Base-by-base conservation (phyloP, 768 basidiomycete species). In the Xerocomellus dryophilus region DNA sequence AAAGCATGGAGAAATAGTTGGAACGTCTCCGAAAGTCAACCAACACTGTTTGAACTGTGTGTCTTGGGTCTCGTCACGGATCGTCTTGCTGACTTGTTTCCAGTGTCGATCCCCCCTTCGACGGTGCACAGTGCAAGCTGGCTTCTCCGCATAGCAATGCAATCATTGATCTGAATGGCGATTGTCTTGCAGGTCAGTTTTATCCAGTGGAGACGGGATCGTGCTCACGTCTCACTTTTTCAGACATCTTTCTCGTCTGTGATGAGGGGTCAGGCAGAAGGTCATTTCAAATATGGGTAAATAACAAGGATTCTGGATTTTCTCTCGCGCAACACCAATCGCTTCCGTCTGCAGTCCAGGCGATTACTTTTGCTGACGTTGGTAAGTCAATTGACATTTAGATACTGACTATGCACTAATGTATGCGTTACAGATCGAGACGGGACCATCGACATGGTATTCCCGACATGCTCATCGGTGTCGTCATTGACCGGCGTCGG, bases 361-460 rank as follows among this genome's bases (percentile, higher is more conserved):
- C 85, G 0, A 81, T 98, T 25, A 81, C 87, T 0, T 98, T 99
- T 61, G 93, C 89, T 38, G 96, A 99, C 60, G 81, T 98, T 60
- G 90, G 94, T 92, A 64, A 52, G 77, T 38, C 35, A 51, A 34
- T 2, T n/a, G 15, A 40, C 41, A 18, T 21, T n/a, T n/a, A 38
- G 23, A 29, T 31, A 9, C 3, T 21, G 8, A 31, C 21, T 53
- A 6, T n/a, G 44, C 17, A 47, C 48, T 20, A 7, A 50, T 18
- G 36, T 43, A 50, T 72, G 12, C 21, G 29, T 25, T 47, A 2
- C 55, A 89, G 95, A 98, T 64, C 85, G 97, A 7, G 97, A 98
- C 62, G 97, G 97, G 1, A 95, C 96, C 1, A 89, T 98, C 31
- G 97, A 98, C 68, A 84, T 98, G 80, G 78, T 99, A 42, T 93